Base-by-base conservation (phyloP, 331 rosid genomes). In the Quercus lobata region DNA sequence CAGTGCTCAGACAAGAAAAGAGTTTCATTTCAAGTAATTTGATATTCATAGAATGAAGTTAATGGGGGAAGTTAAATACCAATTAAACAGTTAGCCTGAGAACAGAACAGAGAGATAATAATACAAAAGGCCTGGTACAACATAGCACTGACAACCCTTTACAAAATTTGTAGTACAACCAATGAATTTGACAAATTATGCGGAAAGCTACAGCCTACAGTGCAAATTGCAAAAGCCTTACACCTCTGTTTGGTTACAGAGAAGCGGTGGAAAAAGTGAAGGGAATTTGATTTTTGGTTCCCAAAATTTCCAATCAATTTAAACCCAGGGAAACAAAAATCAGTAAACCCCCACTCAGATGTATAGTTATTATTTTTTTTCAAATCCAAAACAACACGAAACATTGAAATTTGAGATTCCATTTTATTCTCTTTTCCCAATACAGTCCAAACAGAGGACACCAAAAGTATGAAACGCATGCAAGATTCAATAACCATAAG, bases 361-460 rank as follows among this genome's bases (percentile, higher is more conserved):
- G 4, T 19, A 22, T 17, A 32, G 12, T 21, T 55, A 34, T 14
- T 46, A 57, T 22, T 29, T 34, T 41, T 22, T n/a, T 41, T 73
- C 11, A 12, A 22, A 72, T 65, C 61, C 54, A 53, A 7, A 10
- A 18, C 71, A 30, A 65, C 24, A 30, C 18, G 5, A 65, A 30
- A 32, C 54, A 49, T 3, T 49, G 54, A 49, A 14, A 49, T 49
- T 49, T 49, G 34, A 29, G 8, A 7, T 6, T 5, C 9, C 14
- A 19, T 2, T 19, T 41, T 8, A 2, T 41, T 32, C 62, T 19
- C 4, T 80, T 69, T 17, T 41, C 63, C 76, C 19, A 60, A 54
- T 24, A 14, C 71, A 58, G 30, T 55, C 70, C 77, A 83, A 69
- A 83, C 30, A 49, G 57, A 35, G 46, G 46, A 41, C 46, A 41